These are phyloP conservation scores for Cyberlindnera galapagoensis DNA, from an alignment of 805 yeast genomes.

Conservation along the genomic window DNA sequence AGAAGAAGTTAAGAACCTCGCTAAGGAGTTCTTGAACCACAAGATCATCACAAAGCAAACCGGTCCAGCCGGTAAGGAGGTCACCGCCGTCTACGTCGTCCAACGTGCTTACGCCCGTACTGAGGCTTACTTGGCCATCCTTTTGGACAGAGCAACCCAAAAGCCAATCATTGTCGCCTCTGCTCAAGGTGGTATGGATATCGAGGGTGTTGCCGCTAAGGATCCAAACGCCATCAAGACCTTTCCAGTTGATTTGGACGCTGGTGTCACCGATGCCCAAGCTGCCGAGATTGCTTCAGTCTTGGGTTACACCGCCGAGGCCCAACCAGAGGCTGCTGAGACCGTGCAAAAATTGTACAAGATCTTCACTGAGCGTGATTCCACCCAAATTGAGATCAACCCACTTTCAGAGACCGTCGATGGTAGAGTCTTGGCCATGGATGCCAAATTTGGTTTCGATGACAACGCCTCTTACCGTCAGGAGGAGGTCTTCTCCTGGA, in stretches of 20 bases:
- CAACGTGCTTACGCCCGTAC: constrained; percentile 91
- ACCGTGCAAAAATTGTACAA: constrained; percentile 81
- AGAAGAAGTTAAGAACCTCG: constrained; percentile 79
- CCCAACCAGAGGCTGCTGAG: constrained; percentile 81
- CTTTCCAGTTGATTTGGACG: constrained; percentile 67
- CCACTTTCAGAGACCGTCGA: constrained; percentile 93
- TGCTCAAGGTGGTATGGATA: constrained; percentile 99
- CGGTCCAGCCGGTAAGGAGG: constrained; percentile 95
- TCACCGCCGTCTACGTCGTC: constrained; percentile 91
- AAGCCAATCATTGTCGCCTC: constrained; percentile 92
- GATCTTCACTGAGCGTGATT: constrained; percentile 86
- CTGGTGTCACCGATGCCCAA: constrained; percentile 72
- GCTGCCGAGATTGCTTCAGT: constrained; percentile 73
- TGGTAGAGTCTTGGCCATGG: constrained; percentile 93
- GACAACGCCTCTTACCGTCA: constrained; percentile 96
- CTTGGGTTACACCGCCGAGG: constrained; percentile 74
- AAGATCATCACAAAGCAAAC: constrained; percentile 96
- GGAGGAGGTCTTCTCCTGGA: constrained; percentile 90
- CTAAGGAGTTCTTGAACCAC: constrained; percentile 85
- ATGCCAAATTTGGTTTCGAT: constrained; percentile 97
- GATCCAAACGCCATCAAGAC: constrained; percentile 90
- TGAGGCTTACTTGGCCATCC: constrained; percentile 92
- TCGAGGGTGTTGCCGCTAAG: constrained; percentile 93
- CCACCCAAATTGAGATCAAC: constrained; percentile 98
- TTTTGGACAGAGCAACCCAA: constrained; percentile 90